Evolutionary conservation across 257 asterid genomes (phyloP), one percentile per base, ranked within the genome.

Genomic region (Penstemon davidsonii): DNA sequence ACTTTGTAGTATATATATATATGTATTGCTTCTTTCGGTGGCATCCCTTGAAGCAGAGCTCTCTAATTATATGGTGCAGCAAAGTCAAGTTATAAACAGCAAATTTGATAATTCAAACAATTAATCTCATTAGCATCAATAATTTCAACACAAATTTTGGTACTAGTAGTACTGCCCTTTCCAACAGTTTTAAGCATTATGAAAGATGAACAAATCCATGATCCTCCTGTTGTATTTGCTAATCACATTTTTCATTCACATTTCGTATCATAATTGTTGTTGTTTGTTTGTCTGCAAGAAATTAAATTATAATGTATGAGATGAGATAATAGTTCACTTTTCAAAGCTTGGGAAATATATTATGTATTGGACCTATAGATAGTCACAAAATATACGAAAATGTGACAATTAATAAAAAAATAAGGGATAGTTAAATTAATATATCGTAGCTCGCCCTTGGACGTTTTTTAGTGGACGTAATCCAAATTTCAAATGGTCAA

Each of bases 1-100:
- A 15, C 18, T 15, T 15, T 15, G 18, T 15, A 15, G 18, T 15
- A 55, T 19, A 12, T 45, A 4, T 4, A 64, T 50, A 53, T 15
- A 46, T 62, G 64, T 72, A 90, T 25, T 25, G 33, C 3, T 25
- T 25, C 33, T 25, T 25, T 1, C 0, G 96, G 96, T 92, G 66
- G 84, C 90, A 60, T 77, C 89, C 10, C 93, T 92, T 41, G 96
- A 88, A 75, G 82, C 86, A 47, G 98, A 92, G 77, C 73, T 90
- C 4, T 81, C 88, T 15, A 15, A 15, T 15, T 15, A 15, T 15
- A 15, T 15, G 18, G 37, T 79, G 81, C 97, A 88, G 69, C 95
- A 92, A 71, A 77, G 79, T 12, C 90, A 90, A 74, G 65, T 92
- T 6, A 81, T 90, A 59, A 92, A 82, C 82, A 88, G 79, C 73